Conservation (phyloP, 768 basidiomycete species). For the Amanita rimosa region DNA sequence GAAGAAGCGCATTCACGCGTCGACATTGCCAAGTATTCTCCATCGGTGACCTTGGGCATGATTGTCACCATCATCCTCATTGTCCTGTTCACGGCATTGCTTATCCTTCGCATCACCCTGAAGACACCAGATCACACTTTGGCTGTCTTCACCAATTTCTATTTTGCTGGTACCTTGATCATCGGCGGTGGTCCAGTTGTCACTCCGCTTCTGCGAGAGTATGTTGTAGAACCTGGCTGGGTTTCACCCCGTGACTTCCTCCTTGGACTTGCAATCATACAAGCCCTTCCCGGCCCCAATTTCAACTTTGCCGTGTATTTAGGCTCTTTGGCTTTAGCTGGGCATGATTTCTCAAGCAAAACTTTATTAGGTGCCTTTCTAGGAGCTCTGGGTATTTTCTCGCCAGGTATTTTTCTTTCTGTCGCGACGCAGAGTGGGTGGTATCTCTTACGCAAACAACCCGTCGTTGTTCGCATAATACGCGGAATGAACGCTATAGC, state of each 20-base stretch:
- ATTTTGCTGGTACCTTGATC: conserved; percentile 36
- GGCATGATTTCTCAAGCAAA: conserved; percentile 15
- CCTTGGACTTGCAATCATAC: conserved; percentile 38
- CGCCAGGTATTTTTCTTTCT: conserved; percentile 30
- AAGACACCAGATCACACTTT: conserved; percentile 17
- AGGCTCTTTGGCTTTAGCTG: conserved; percentile 28
- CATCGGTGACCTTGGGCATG: conserved; percentile 1
- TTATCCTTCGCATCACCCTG: conserved; percentile 18
- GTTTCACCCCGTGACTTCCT: conserved; percentile 43
- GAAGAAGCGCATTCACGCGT: background rate
- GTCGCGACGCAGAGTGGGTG: conserved; percentile 25
- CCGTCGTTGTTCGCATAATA: conserved; percentile 19
- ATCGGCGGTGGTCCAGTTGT: conserved; percentile 49
- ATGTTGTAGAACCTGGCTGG: conserved; percentile 40
- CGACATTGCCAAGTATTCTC: conserved; percentile 1
- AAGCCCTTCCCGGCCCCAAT: conserved; percentile 41
- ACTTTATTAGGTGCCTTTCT: conserved; percentile 31
- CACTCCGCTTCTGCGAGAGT: conserved; percentile 39
- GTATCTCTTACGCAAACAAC: conserved; percentile 19
- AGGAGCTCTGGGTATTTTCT: conserved; percentile 39
- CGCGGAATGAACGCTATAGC: conserved; percentile 31
- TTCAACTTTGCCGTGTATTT: conserved; percentile 46
- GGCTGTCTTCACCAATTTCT: conserved; percentile 32
- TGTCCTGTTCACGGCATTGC: conserved; percentile 16
- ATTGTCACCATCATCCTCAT: background rate